Percentiles rank a stretch among this genome's conserved stretches.
phyloP scores from a whole-genome alignment of 176 grass and related monocot genomes.

The Carex parvula region DNA sequence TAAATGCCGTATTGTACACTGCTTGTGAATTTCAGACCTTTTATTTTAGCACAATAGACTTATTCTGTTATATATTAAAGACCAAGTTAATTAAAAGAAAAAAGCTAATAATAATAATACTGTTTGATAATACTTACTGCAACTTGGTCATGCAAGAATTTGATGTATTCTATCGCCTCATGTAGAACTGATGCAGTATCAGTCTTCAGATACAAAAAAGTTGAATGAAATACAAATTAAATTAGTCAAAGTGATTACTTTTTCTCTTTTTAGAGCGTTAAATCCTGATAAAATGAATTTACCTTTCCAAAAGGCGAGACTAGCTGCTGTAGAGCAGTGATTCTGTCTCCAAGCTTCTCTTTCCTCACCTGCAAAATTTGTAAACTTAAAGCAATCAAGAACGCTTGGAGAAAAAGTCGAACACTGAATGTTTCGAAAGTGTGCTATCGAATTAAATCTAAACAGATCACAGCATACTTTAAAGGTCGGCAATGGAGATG shows the following conservation, averaged over 20 bases:
- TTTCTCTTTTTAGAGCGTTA: constrained; percentile 12
- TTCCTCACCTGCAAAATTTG: constrained; percentile 67
- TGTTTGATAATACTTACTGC: constrained; percentile 42
- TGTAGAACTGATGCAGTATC: constrained; percentile 98
- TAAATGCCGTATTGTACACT: neutral
- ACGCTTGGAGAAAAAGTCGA: neutral
- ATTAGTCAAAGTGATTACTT: neutral
- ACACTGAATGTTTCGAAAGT: neutral
- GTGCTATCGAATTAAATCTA: constrained; percentile 19
- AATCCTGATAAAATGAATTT: constrained; percentile 12
- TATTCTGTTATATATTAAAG: neutral
- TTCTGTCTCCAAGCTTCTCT: constrained; percentile 98
- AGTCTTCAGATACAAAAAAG: constrained; percentile 35
- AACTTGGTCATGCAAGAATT: constrained; percentile 85
- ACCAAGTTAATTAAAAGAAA: neutral
- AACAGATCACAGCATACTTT: constrained; percentile 41
- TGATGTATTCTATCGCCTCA: constrained; percentile 93
- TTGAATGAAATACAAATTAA: neutral
- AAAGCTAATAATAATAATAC: neutral
- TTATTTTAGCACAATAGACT: neutral
- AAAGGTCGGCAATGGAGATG: constrained; percentile 65
- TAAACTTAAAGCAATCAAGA: constrained; percentile 14
- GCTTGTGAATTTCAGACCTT: neutral
- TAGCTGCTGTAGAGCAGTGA: constrained; percentile 94
- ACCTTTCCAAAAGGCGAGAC: constrained; percentile 99